Evolutionary conservation across 2,329 filamentous ascomycete species (phyloP).

Genomic region (Neurospora crassa): DNA sequence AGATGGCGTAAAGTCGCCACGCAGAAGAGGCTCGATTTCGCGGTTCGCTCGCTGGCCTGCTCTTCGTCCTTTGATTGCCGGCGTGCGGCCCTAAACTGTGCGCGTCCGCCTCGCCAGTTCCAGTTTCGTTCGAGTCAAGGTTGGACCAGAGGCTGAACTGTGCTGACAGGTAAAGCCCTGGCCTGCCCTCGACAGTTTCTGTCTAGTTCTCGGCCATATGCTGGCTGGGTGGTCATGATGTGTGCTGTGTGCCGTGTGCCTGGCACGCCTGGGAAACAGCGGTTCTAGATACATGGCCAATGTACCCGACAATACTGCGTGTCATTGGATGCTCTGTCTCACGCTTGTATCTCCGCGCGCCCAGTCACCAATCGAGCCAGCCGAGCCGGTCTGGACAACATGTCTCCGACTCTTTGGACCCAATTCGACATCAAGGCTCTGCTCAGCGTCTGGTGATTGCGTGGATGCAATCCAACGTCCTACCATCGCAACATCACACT

Average conservation of each 20-base stretch:
- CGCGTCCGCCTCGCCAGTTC: background rate
- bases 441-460: background rate
- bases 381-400: background rate
- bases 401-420: background rate
- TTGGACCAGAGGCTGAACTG: conserved; percentile 2
- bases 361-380: background rate
- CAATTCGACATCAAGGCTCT: background rate
- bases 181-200: background rate
- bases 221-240: background rate
- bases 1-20: background rate
- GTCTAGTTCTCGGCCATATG: background rate
- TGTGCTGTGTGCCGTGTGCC: background rate
- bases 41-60: background rate
- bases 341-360: background rate
- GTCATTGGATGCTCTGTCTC: background rate
- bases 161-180: conserved; percentile 1
- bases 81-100: background rate
- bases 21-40: background rate
- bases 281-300: background rate
- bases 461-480: background rate
- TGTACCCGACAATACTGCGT: background rate
- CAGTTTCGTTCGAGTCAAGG: conserved; percentile 1
- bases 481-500: background rate
- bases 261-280: background rate
- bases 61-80: background rate